These are phyloP conservation scores for Aspergillus egyptiacus DNA, from an alignment of 495 filamentous ascomycete species.

Conservation along the genomic window DNA sequence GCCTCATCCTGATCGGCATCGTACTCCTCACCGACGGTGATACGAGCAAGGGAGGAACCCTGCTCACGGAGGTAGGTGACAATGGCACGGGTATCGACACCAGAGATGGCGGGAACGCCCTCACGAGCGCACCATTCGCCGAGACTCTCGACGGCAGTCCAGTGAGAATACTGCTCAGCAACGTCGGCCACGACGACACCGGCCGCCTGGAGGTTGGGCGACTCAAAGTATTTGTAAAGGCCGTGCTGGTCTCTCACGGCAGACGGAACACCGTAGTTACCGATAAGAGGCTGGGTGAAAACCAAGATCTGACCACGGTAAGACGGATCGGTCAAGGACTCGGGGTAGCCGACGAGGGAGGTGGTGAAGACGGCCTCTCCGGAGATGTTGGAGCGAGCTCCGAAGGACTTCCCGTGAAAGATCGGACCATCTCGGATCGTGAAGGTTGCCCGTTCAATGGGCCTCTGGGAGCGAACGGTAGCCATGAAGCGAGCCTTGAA, in stretches of 20 bases:
- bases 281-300: conserved; percentile 97
- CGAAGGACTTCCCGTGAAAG: conserved; percentile 89
- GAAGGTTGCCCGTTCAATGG: conserved; percentile 80
- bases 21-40: conserved; percentile 96
- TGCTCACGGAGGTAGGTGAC: conserved; percentile 93
- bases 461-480: conserved; percentile 57
- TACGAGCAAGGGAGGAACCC: conserved; percentile 89
- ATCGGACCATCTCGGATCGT: conserved; percentile 94
- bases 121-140: conserved; percentile 92
- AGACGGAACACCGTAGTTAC: conserved; percentile 94
- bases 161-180: conserved; percentile 90
- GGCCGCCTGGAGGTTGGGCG: conserved; percentile 90
- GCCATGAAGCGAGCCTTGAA: conserved; percentile 59
- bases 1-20: conserved; percentile 98
- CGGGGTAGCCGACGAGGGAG: conserved; percentile 89
- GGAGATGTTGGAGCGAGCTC: conserved; percentile 83
- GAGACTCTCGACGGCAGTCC: conserved; percentile 94
- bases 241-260: conserved; percentile 68
- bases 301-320: conserved; percentile 98
- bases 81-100: conserved; percentile 93
- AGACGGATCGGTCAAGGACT: conserved; percentile 97
- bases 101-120: conserved; percentile 92
- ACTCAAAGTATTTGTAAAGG: conserved; percentile 89
- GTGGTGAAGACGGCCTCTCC: conserved; percentile 96
- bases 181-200: conserved; percentile 95